Conservation (phyloP, 345 rosid species). For the Luvunga scandens region DNA sequence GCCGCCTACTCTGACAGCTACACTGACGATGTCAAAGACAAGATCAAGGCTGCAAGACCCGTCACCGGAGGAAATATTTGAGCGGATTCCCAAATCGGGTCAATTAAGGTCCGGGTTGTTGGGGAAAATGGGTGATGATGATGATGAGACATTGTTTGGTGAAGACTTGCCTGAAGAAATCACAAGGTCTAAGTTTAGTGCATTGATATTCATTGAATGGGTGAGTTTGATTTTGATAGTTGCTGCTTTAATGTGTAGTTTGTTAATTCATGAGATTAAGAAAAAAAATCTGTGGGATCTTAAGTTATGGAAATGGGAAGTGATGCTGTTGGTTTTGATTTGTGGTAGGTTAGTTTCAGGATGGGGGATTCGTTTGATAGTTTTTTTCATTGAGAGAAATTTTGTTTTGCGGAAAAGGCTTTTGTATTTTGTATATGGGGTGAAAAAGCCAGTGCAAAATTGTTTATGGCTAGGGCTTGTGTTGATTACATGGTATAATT, state of each 20-base stretch:
- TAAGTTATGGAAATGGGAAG: constrained; percentile 88
- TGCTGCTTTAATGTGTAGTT: constrained; percentile 49
- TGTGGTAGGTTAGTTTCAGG: constrained; percentile 86
- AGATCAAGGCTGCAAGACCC: constrained; percentile 83
- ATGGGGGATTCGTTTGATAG: constrained; percentile 77
- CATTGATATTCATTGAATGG: constrained; percentile 63
- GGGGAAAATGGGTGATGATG: constrained; percentile 44
- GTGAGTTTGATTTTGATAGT: constrained; percentile 52
- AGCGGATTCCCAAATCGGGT: constrained; percentile 46
- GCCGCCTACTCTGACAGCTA: constrained; percentile 33
- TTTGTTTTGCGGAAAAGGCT: constrained; percentile 68
- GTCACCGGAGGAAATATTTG: constrained; percentile 37
- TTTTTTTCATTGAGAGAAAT: constrained; percentile 77
- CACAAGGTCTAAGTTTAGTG: constrained; percentile 33
- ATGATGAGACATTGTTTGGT: constrained; percentile 60
- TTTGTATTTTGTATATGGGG: constrained; percentile 81
- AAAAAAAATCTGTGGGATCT: constrained; percentile 44
- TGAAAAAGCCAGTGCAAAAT: constrained; percentile 76
- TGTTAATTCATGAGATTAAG: constrained; percentile 36
- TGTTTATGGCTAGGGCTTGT: constrained; percentile 82
- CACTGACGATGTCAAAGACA: constrained; percentile 35
- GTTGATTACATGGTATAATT: constrained; percentile 60
- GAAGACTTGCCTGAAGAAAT: constrained; percentile 80
- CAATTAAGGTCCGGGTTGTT: constrained; percentile 50
- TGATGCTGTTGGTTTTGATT: constrained; percentile 65